Evolutionary conservation across 148 eudicot species (phyloP), one percentile per base, ranked within the genome.

Genomic region (Salicornia ramosissima): DNA sequence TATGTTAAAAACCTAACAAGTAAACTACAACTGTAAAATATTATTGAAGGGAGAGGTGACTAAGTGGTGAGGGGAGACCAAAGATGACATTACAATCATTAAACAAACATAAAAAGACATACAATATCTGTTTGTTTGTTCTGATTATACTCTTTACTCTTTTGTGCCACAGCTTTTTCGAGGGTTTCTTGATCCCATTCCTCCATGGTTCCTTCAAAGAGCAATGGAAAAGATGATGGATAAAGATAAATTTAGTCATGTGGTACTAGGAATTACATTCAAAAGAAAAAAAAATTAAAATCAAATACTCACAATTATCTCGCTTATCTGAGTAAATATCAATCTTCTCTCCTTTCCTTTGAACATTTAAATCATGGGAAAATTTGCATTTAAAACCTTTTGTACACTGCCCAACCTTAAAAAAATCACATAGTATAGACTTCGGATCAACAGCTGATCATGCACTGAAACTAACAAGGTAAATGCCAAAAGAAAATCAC

Each of bases 381-480:
- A 92, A 92, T 78, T 89, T 92, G 84, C 97, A 92, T 61, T 92
- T 92, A 73, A 92, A 92, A 39, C 97, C 97, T 73, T 92, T 92
- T 9, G 96, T 74, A 83, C 97, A 92, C 74, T 92, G 97, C 71
- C 97, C 97, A 53, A 63, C 96, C 80, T 92, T 92, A 77, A 69
- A 92, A 65, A 86, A 86, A 78, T 91, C 97, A 51, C 97, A 91
- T 5, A 91, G 75, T 73, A 91, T 81, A 51, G 97, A 91, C 79
- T 91, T 92, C 45, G 97, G 97, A 86, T 92, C 96, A 73, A 87
- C 96, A 79, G 96, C 97, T 92, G 86, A 78, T 43, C 70, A 84
- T 31, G 71, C 58, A 70, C 64, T 68, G 56, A 64, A 69, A 63
- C 34, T 55, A 66, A 56, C n/a, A n/a, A 69, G 52, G 60, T 80